Evolutionary conservation across 345 rosid species (phyloP), one percentile per base, ranked within the genome.

Genomic region (Acer yangbiense): DNA sequence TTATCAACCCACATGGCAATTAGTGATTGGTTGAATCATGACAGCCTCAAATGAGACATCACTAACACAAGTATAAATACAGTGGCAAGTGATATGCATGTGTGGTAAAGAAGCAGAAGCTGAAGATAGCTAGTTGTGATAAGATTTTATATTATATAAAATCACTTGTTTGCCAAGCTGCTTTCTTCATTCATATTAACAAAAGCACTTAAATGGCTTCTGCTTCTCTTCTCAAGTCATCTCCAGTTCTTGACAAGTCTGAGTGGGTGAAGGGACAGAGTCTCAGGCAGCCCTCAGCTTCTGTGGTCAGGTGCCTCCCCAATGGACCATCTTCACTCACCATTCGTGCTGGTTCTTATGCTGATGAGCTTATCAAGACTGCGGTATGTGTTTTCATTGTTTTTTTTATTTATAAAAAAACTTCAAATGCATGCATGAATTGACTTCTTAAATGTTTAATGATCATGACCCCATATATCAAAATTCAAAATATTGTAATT

Each of bases 301-400:
- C 84, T 78, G 23, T 79, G 7, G 78, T 89, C 64, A 78, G 89
- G 71, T 87, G 87, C 82, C 81, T 68, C 79, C 78, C 94, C 35
- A 54, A 85, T 62, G 69, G 88, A 62, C 50, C 94, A 3, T 82
- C 89, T 0, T 74, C 78, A 48, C 83, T 93, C 73, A 78, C 91
- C 76, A 76, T 92, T 83, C 94, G 91, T 18, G 96, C 98, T 18
- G 85, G 89, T 62, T 83, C 98, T 78, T 95, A 95, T 71, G 96
- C 97, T 3, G 98, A 95, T 79, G 99, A 95, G 92, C 99, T 95
- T 66, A 87, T 95, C 81, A 91, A 92, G 88, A 95, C 98, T 9
- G 99, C 98, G 81, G 98, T 93, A 90, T 78, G 94, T 78, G 94
- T 79, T 61, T n/a, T 18, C 27, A 7, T 64, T 54, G 32, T 21